phyloP scores from a whole-genome alignment of 1,284 basidiomycete species.

The Chalciporus sp. region DNA sequence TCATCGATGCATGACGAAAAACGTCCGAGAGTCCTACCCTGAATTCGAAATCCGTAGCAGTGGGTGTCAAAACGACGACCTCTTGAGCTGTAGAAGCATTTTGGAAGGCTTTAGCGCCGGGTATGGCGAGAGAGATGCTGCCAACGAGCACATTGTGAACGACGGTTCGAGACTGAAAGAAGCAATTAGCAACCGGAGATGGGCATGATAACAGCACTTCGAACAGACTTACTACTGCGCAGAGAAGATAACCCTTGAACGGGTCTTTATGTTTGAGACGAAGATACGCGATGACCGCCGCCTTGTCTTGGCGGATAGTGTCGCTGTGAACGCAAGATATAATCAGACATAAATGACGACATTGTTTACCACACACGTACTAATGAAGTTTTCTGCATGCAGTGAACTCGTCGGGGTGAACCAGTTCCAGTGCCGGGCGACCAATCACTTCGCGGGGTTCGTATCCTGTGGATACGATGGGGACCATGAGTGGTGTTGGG shows the following conservation, averaged over 20 bases:
- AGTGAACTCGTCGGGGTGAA: conserved; percentile 73
- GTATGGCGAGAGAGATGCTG: conserved; percentile 72
- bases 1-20: conserved; percentile 7
- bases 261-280: conserved; percentile 75
- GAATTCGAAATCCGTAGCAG: conserved; percentile 67
- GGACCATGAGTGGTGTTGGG: not conserved
- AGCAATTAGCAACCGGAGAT: conserved; percentile 10
- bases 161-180: conserved; percentile 53
- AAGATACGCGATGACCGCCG: conserved; percentile 72
- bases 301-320: conserved; percentile 74
- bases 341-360: not conserved
- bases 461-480: conserved; percentile 49
- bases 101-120: conserved; percentile 70
- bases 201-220: conserved; percentile 4
- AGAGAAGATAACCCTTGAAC: conserved; percentile 69
- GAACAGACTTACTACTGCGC: conserved; percentile 59
- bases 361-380: conserved; percentile 39
- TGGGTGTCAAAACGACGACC: conserved; percentile 68
- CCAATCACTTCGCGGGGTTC: conserved; percentile 71
- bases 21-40: conserved; percentile 47
- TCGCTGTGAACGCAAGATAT: conserved; percentile 44
- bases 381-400: conserved; percentile 67
- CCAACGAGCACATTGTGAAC: conserved; percentile 74
- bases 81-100: conserved; percentile 79
- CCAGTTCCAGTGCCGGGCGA: conserved; percentile 64